Evolutionary conservation across 129 eudicot species (phyloP), one percentile per base, ranked within the genome.

Genomic region (Apium graveolens): DNA sequence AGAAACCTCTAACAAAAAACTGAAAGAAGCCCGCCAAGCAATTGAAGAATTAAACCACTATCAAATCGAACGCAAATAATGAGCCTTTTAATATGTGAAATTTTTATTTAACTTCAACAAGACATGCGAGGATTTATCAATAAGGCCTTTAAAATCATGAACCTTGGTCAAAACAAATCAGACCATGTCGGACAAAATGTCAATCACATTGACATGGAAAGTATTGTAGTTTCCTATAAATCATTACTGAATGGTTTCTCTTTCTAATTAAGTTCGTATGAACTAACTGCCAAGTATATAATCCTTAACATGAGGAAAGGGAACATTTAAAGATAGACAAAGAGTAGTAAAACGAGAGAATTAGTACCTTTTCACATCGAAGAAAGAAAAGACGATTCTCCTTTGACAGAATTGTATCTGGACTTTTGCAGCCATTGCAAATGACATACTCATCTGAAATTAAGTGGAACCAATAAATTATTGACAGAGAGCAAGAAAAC

Each of bases 381-480:
- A 78, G 80, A 78, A 78, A 78, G 74, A 65, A 78, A 41, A 78
- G 75, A 63, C 80, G 80, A 29, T 78, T 78, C 45, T 78, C 80
- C 80, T 78, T 78, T 3, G 74, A 65, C 46, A 78, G 75, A 65
- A 78, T 65, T 65, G 80, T 78, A 42, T 78, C 75, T 65, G 80
- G 74, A 78, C 74, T 78, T 43, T 78, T 78, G 74, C 80, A 78
- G 39, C 80, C 80, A 65, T 78, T 78, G 74, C 80, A 78, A 65
- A 78, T 78, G 43, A 78, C 80, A 43, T 78, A 78, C 29, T 78
- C 80, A 65, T 78, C 80, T 78, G 74, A 63, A n/a, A 43, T 5
- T 16, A 57, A 18, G 31, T 12, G 17, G 60, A 24, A 77, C 27
- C 11, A 77, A 48, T 7, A 75, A 18, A 29, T 34, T 48, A 43